Conservation (phyloP, 345 rosid genomes). For the Arabidopsis thaliana region TAIR10.1 NC_003070.9:8679001-8679500, state of each 20-base stretch:
- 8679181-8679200: conserved; percentile 31
- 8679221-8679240: conserved; percentile 36
- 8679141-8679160: not conserved
- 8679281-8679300: conserved; percentile 1
- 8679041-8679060: conserved; percentile 44
- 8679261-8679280: conserved; percentile 32
- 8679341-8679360: not conserved
- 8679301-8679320: conserved; percentile 37
- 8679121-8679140: conserved; percentile 10
- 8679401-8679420: conserved; percentile 29
- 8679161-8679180: conserved; percentile 33
- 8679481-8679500: conserved; percentile 39
- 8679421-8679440: conserved; percentile 11
- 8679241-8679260: conserved; percentile 38
- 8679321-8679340: conserved; percentile 28
- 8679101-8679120: conserved; percentile 22
- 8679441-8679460: conserved; percentile 40
- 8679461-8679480: conserved; percentile 33
- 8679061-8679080: conserved; percentile 16
- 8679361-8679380: conserved; percentile 21
- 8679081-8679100: conserved; percentile 41
- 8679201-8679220: conserved; percentile 38
- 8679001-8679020: conserved; percentile 3
- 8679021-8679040: conserved; percentile 33
- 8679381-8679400: conserved; percentile 20